Evolutionary conservation across 768 basidiomycete genomes (phyloP), one percentile per base, ranked within the genome.

Genomic region (Tricholoma sp.): DNA sequence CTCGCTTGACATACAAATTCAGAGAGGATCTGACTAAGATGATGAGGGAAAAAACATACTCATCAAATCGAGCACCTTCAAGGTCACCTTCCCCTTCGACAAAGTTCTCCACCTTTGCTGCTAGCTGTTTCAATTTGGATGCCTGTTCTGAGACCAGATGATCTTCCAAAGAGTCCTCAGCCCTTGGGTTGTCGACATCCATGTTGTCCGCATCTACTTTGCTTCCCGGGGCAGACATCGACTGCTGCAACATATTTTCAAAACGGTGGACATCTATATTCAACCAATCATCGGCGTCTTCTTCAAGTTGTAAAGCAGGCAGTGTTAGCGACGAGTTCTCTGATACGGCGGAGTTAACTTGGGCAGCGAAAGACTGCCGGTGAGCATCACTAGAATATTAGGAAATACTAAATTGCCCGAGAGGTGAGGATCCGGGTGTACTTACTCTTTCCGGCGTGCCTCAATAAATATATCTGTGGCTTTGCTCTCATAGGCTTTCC

Each of bases 51-150:
- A 22, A 55, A 34, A 55, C 54, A 50, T 72, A 98, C 95, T 98
- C 96, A 54, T 86, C 84, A 65, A 99, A 96, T 60, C 78, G 73
- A 0, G 94, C 97, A 3, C 97, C 97, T 60, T 92, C 88, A 8
- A 97, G 59, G 58, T 91, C 88, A 2, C 97, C 97, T 66, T 95
- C 74, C 2, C 90, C 94, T 63, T 93, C 85, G 2, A 99, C 86
- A 67, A 99, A 99, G n/a, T 76, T 75, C 63, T 91, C 88, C 0
- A 99, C 92, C 67, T 91, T 91, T 58, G 80, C 73, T 10, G 97
- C 95, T 53, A 99, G 78, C 58, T 82, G 79, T 63, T 83, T 84
- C 29, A 98, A 72, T 58, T 81, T 83, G 19, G 78, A 69, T 9
- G 93, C 87, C 67, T 92, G 88, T 57, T 82, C 79, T 24, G 82